Evolutionary conservation across 768 basidiomycete species (phyloP).

Genomic region (Phlebiopsis gigantea): DNA sequence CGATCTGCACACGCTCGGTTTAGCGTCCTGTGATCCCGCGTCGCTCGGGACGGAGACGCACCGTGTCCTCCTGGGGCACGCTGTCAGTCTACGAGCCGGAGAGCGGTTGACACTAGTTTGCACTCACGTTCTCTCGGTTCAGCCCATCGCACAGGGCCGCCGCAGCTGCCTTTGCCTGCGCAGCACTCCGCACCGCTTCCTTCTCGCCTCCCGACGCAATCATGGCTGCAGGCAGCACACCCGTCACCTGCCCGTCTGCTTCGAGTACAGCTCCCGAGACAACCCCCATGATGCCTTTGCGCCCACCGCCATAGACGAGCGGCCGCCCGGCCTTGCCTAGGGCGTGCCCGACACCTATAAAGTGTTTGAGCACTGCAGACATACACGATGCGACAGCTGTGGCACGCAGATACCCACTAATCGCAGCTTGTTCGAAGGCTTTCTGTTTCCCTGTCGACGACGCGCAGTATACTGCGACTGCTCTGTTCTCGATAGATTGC

Average conservation of each 20-base stretch:
- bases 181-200: slow-evolving; percentile 21
- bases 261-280: slow-evolving; percentile 64
- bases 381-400: not conserved
- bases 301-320: slow-evolving; percentile 86
- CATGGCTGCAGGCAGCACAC: slow-evolving; percentile 78
- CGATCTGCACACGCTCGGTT: slow-evolving; percentile 35
- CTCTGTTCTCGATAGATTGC: slow-evolving; percentile 13
- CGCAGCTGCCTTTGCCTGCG: slow-evolving; percentile 30
- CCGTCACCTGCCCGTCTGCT: slow-evolving; percentile 67
- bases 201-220: slow-evolving; percentile 57
- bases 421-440: slow-evolving; percentile 62
- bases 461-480: slow-evolving; percentile 83
- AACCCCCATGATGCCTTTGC: slow-evolving; percentile 80
- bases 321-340: slow-evolving; percentile 54
- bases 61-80: slow-evolving; percentile 3
- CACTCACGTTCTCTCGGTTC: slow-evolving; percentile 31
- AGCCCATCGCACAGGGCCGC: slow-evolving; percentile 25
- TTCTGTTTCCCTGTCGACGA: slow-evolving; percentile 61
- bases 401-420: slow-evolving; percentile 43
- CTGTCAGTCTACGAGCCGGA: not conserved
- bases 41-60: not conserved
- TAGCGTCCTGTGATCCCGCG: not conserved
- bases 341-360: slow-evolving; percentile 66
- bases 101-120: too few relatives aligned
- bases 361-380: not conserved